These are phyloP conservation scores for Kockovaella imperatae DNA, from an alignment of 768 basidiomycete species.

Conservation along the genomic window DNA sequence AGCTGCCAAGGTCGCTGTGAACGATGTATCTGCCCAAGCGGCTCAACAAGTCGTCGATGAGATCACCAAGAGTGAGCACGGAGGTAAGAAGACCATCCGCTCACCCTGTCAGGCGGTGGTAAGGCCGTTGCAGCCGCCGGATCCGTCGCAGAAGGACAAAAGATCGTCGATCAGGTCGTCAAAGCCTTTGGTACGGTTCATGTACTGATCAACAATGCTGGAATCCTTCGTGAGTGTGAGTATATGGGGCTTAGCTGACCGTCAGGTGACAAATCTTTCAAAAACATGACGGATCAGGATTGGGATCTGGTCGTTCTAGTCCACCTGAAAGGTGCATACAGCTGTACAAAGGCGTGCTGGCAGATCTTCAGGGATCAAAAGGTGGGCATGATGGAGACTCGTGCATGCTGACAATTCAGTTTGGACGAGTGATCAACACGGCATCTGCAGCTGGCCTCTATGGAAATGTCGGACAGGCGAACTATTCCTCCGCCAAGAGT, in stretches of 20 bases:
- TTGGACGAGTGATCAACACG: conserved; percentile 90
- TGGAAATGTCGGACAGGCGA: conserved; percentile 93
- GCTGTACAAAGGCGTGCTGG: conserved; percentile 93
- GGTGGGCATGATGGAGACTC: conserved; percentile 17
- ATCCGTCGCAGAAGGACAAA: conserved; percentile 74
- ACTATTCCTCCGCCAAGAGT: conserved; percentile 94
- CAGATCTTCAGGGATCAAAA: conserved; percentile 65
- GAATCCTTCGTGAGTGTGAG: conserved; percentile 53
- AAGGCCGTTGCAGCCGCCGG: conserved; percentile 80
- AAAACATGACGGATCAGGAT: conserved; percentile 89
- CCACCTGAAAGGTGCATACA: conserved; percentile 86
- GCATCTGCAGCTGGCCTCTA: conserved; percentile 89
- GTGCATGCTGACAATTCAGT: conserved; percentile 47
- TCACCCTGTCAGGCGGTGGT: conserved; percentile 60
- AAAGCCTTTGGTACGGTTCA: conserved; percentile 64
- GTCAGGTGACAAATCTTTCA: conserved; percentile 56
- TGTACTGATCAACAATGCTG: conserved; percentile 86
- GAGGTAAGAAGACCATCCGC: neutral
- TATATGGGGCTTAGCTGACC: neutral
- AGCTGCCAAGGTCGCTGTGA: conserved; percentile 90
- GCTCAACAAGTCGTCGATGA: conserved; percentile 89
- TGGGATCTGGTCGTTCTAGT: conserved; percentile 83
- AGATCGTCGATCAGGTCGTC: conserved; percentile 77
- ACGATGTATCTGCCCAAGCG: conserved; percentile 79
- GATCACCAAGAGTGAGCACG: conserved; percentile 62